These are phyloP conservation scores for Pseudoneurospora amorphoporcata DNA, from an alignment of 495 filamentous ascomycete genomes.

Conservation along the genomic window DNA sequence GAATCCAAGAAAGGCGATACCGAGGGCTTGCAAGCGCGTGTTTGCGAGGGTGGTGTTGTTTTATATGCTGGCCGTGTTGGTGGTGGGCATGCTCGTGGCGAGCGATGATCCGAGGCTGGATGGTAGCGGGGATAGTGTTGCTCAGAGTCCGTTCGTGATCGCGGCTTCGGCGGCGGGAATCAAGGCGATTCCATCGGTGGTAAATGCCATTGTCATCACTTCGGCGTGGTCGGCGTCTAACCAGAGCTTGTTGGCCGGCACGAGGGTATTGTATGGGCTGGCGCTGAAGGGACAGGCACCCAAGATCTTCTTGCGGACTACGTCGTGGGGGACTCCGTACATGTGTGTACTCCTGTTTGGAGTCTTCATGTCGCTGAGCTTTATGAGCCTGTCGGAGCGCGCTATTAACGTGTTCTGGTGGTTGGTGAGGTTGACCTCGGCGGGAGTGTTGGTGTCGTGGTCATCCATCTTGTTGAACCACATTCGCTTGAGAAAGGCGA, in stretches of 20 bases:
- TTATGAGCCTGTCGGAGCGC: slow-evolving; percentile 45
- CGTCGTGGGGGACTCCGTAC: slow-evolving; percentile 51
- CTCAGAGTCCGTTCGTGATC: slow-evolving; percentile 64
- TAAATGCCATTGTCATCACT: slow-evolving; percentile 60
- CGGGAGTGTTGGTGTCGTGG: slow-evolving; percentile 48
- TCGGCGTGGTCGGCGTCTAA: slow-evolving; percentile 64
- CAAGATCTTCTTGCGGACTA: slow-evolving; percentile 46
- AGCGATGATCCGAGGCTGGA: slow-evolving; percentile 43
- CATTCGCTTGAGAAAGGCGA: slow-evolving; percentile 32
- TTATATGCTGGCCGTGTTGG: slow-evolving; percentile 59
- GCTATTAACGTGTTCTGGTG: slow-evolving; percentile 52
- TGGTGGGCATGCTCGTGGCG: slow-evolving; percentile 63
- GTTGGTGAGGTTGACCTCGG: slow-evolving; percentile 47
- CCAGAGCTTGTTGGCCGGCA: slow-evolving; percentile 50
- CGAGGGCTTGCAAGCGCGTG: slow-evolving; percentile 56
- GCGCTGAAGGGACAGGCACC: slow-evolving; percentile 51
- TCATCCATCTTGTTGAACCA: slow-evolving; percentile 36
- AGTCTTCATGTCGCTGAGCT: slow-evolving; percentile 46
- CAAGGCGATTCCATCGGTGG: slow-evolving; percentile 48
- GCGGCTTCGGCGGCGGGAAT: slow-evolving; percentile 59
- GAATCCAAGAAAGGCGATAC: slow-evolving; percentile 62
- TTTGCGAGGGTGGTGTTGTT: slow-evolving; percentile 64
- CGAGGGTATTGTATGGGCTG: slow-evolving; percentile 52
- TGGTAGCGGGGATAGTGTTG: slow-evolving; percentile 33
- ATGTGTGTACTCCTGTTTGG: slow-evolving; percentile 44